A percentile compares a stretch with the other conserved stretches of the same genome.
These are phyloP conservation scores for Fusarium sarcochroum DNA, from an alignment of 2,329 filamentous ascomycete species.

Conservation along the genomic window DNA sequence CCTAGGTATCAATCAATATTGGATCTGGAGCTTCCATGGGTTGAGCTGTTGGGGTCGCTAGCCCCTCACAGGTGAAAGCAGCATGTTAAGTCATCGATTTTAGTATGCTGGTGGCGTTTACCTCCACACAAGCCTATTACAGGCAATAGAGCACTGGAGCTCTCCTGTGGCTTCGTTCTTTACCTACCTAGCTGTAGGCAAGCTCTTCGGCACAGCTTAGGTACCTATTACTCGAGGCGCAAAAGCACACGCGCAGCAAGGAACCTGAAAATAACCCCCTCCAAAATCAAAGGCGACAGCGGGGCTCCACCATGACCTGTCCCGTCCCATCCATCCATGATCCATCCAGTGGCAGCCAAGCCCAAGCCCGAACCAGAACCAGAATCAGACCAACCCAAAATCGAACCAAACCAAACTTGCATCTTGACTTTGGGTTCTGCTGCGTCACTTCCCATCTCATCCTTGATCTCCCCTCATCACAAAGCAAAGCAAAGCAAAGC, in stretches of 20 bases:
- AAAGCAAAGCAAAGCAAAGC: no score
- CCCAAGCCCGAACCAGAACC: slow-evolving; percentile 31
- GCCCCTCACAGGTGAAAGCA: neutral
- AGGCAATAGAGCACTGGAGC: slow-evolving; percentile 9
- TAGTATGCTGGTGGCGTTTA: slow-evolving; percentile 19
- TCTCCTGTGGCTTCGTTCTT: slow-evolving; percentile 18
- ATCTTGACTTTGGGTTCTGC: slow-evolving; percentile 39
- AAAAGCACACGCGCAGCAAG: slow-evolving; percentile 7
- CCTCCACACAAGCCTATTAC: slow-evolving; percentile 3
- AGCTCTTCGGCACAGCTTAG: neutral
- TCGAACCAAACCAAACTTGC: slow-evolving; percentile 43
- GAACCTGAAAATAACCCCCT: slow-evolving; percentile 31
- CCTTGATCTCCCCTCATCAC: slow-evolving; percentile 30
- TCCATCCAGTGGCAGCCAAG: slow-evolving; percentile 16
- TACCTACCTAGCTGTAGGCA: slow-evolving; percentile 10
- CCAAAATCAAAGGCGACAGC: slow-evolving; percentile 6
- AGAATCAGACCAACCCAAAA: slow-evolving; percentile 35
- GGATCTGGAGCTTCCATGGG: neutral
- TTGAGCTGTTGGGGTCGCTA: slow-evolving; percentile 8
- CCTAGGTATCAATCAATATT: neutral
- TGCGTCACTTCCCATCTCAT: slow-evolving; percentile 44
- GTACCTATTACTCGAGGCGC: slow-evolving; percentile 12
- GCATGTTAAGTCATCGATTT: slow-evolving; percentile 32
- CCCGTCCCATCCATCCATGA: slow-evolving; percentile 36
- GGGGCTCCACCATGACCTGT: slow-evolving; percentile 42